Evolutionary conservation across 345 rosid genomes (phyloP).

Genomic region (Pistacia integerrima): DNA sequence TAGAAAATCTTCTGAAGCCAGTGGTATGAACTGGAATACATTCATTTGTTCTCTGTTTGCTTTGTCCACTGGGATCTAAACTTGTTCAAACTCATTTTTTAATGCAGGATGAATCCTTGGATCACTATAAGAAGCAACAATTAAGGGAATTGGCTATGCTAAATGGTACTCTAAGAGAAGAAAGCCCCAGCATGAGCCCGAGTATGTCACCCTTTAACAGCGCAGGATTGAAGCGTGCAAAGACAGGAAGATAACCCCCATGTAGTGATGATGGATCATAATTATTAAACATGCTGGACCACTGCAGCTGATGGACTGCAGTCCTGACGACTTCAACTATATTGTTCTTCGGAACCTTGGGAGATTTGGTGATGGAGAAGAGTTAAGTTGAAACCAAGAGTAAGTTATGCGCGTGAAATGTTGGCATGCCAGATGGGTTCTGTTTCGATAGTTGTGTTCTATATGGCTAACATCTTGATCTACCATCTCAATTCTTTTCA

Average conservation of each 20-base stretch:
- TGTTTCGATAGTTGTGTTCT: constrained; percentile 21
- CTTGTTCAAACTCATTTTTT: not conserved
- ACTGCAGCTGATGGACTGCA: constrained; percentile 25
- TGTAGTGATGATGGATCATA: not conserved
- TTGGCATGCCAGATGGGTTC: constrained; percentile 19
- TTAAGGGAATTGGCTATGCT: constrained; percentile 83
- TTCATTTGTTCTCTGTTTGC: not conserved
- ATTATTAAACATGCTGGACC: constrained; percentile 13
- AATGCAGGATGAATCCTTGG: constrained; percentile 85
- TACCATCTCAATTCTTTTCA: constrained; percentile 20
- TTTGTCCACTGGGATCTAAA: not conserved
- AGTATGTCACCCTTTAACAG: constrained; percentile 90
- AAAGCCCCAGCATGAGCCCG: constrained; percentile 80
- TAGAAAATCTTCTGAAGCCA: constrained; percentile 84
- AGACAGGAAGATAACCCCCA: constrained; percentile 67
- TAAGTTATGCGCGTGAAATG: not conserved
- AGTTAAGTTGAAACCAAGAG: constrained; percentile 17
- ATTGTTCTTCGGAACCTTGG: constrained; percentile 8
- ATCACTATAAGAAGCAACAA: constrained; percentile 88
- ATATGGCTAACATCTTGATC: constrained; percentile 14
- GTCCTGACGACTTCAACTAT: constrained; percentile 8
- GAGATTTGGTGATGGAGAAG: constrained; percentile 15
- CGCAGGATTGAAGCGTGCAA: constrained; percentile 81
- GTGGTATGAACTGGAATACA: constrained; percentile 49
- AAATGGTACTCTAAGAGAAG: constrained; percentile 87